These are phyloP conservation scores for Neofusicoccum kwambonambiense DNA, from an alignment of 2,329 filamentous ascomycete species.

Conservation along the genomic window DNA sequence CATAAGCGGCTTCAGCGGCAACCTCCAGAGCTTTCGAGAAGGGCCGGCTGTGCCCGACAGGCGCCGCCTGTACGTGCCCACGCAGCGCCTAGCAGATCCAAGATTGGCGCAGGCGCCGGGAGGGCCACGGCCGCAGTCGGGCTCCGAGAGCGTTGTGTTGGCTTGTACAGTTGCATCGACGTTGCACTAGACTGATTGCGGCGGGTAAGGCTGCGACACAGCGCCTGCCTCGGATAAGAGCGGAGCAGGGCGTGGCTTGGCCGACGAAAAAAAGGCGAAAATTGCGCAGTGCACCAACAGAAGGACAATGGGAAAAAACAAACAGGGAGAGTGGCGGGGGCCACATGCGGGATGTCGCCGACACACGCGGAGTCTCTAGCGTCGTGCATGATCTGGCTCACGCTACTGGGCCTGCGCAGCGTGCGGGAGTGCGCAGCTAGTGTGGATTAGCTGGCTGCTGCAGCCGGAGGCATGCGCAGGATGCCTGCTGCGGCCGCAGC, in stretches of 20 bases:
- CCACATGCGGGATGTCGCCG: slow-evolving; percentile 1
- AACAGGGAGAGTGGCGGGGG: not conserved
- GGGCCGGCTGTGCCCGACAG: not conserved
- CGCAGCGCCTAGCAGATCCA: not conserved
- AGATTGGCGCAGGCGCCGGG: not conserved
- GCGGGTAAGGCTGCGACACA: slow-evolving; percentile 7
- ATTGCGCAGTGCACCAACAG: not conserved
- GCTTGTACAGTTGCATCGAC: slow-evolving; percentile 3
- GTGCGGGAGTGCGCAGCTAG: slow-evolving; percentile 8
- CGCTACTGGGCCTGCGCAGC: slow-evolving; percentile 7
- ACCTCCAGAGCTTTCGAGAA: slow-evolving; percentile 15
- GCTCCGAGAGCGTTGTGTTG: slow-evolving; percentile 9
- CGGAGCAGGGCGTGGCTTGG: slow-evolving; percentile 11
- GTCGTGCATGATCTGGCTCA: slow-evolving; percentile 11
- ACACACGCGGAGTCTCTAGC: not conserved
- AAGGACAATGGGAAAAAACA: slow-evolving; percentile 2
- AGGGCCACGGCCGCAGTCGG: not conserved
- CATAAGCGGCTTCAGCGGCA: slow-evolving; percentile 9
- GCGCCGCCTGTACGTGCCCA: not conserved
- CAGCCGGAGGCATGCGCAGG: not conserved
- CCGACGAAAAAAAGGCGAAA: not conserved
- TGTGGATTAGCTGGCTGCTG: not conserved
- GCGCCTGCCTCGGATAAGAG: not conserved
- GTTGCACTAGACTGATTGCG: not conserved
- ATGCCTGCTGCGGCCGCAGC: not conserved